Evolutionary conservation across 176 grass and related monocot genomes (phyloP), one percentile per base, ranked within the genome.

Genomic region (Oryza meridionalis): DNA sequence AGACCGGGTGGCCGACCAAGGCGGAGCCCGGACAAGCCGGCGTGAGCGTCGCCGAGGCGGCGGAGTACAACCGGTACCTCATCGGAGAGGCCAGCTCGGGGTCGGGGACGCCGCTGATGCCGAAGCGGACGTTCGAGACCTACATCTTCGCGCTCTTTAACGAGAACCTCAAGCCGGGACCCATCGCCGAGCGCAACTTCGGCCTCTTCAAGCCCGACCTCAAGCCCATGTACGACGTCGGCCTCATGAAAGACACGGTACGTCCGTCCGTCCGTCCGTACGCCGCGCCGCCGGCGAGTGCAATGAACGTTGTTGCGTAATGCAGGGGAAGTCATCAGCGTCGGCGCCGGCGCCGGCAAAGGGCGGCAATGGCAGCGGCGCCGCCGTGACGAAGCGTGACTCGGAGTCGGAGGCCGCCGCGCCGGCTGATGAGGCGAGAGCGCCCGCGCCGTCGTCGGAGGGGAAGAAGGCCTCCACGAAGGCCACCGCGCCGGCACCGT

Each of bases 81-180:
- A 87, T 98, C n/a, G 65, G 72, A 9, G 49, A 80, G 72, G 87
- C 81, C 6, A 68, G 71, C 65, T 88, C 80, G 5, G 91, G 92
- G 19, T 74, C 59, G 3, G 92, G 95, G 0, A 98, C 95, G 69
- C 89, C 91, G 70, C 62, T 98, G 6, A 98, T 98, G 95, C 95
- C 92, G 1, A 78, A 70, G 47, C 91, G 92, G 40, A 88, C n/a
- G 25, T 95, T 98, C 72, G 95, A 98, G 92, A 91, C 87, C 0
- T 98, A 98, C 84, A 81, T 97, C 16, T 97, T 97, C 63, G 49
- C 92, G 15, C 88, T 97, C 1, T 97, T 97, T 84, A 92, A 97
- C 50, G 95, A 97, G 81, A 55, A 97, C 69, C 87, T 88, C 70
- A 97, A 97, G 86, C 88, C 90, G 0, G 95, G 95, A 0, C 95